phyloP scores from a whole-genome alignment of 2,329 filamentous ascomycete genomes.

The Penicillium sp. region DNA sequence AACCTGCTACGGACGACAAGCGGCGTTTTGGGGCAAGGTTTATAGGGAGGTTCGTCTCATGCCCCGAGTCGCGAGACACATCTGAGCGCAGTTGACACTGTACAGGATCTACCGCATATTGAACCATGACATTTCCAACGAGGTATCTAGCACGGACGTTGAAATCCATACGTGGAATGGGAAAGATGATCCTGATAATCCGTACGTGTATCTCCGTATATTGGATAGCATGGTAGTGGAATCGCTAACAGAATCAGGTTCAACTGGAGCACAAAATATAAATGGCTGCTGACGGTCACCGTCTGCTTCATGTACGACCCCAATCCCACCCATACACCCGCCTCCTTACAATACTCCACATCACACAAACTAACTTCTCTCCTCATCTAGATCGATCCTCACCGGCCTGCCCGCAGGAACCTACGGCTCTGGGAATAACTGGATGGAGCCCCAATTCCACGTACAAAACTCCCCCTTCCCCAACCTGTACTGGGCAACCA shows the following conservation, averaged over 20 bases:
- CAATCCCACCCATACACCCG: too few species aligned
- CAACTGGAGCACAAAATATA: conserved; percentile 48
- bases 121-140: background rate
- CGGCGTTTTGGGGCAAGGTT: background rate
- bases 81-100: background rate
- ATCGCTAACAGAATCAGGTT: conserved; percentile 32
- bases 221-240: background rate
- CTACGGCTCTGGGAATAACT: conserved; percentile 42
- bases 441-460: conserved; percentile 37
- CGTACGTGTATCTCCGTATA: conserved; percentile 23
- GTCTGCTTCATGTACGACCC: conserved; percentile 47
- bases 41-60: background rate
- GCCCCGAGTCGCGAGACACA: background rate
- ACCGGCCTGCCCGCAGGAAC: conserved; percentile 49
- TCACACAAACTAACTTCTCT: background rate
- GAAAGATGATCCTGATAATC: conserved; percentile 36
- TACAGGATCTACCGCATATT: background rate
- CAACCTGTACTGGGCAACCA: conserved; percentile 41
- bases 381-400: conserved; percentile 40
- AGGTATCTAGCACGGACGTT: conserved; percentile 26
- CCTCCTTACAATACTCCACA: background rate
- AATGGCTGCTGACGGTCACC: conserved; percentile 49
- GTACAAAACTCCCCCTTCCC: conserved; percentile 41
- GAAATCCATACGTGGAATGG: conserved; percentile 39
- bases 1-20: background rate